Evolutionary conservation across 805 yeast genomes (phyloP), one percentile per base, ranked within the genome.

Genomic region (Nakazawaea anatomiae): DNA sequence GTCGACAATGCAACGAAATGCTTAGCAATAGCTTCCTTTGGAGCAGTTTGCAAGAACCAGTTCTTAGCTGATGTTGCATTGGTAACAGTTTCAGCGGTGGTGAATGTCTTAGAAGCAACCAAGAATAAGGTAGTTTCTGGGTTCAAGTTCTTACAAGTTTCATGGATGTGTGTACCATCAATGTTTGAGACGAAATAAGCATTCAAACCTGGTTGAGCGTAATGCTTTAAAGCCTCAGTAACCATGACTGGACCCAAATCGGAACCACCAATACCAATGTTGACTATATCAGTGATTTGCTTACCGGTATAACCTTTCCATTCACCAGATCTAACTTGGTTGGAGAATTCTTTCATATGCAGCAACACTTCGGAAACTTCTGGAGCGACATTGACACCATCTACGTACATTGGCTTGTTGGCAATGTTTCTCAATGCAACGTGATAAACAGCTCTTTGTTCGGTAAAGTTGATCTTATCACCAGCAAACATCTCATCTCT

Each of bases 211-310:
- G 82, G 85, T 60, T 87, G 79, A 54, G 86, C 73, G 72, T 92
- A 94, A 59, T 88, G 85, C 77, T 92, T 94, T 67, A 94, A 80
- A 41, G 99, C 97, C 76, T 94, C 98, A 55, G 97, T 89, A 62
- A 94, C 98, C 99, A 94, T 94, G 50, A 94, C 98, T 44, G 99
- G 99, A 63, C 99, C 99, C 62, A 94, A 80, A 72, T 94, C 99
- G 31, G 97, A 90, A 61, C 99, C 99, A 68, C 99, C 99, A 67
- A 94, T 94, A 72, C 99, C 99, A 63, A 94, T 89, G 80, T 94
- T 94, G 64, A 94, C 98, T 52, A 94, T 83, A 64, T 89, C 96
- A 61, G 94, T 87, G 73, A 94, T 92, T 61, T 76, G 73, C 80
- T 90, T 89, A 60, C 98, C 98, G 60, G 97, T 85, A 80, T 87